phyloP scores from a whole-genome alignment of 192 early-diverging fungal genomes.

The Lobulomyces angularis region DNA sequence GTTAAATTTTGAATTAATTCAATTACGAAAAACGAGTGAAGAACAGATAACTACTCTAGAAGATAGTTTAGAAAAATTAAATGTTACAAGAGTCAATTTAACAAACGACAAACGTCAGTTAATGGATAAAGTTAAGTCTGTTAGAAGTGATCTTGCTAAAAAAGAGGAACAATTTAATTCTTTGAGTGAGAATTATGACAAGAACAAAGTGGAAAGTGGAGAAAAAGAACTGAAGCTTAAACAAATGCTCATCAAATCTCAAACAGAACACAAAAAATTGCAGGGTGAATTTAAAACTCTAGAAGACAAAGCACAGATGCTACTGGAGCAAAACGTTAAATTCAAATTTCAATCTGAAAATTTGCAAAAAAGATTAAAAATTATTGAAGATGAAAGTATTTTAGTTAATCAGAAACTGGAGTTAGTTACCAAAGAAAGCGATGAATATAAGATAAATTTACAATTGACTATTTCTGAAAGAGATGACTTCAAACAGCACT shows the following conservation, averaged over 20 bases:
- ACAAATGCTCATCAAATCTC: conserved; percentile 6
- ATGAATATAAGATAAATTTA: neutral
- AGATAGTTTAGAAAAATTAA: conserved; percentile 36
- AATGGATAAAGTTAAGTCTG: conserved; percentile 28
- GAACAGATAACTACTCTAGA: conserved; percentile 25
- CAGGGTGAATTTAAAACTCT: conserved; percentile 16
- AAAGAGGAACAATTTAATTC: conserved; percentile 29
- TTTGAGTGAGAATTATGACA: conserved; percentile 11
- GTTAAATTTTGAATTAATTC: conserved; percentile 31
- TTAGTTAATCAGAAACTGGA: neutral
- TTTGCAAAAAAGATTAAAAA: neutral
- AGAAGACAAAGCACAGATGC: conserved; percentile 13
- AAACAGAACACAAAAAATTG: conserved; percentile 12
- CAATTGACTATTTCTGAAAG: conserved; percentile 8
- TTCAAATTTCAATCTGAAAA: conserved; percentile 12
- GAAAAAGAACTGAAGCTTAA: conserved; percentile 5
- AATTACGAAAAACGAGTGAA: conserved; percentile 27
- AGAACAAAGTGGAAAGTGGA: conserved; percentile 9
- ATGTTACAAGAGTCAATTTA: conserved; percentile 21
- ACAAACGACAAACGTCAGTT: conserved; percentile 35
- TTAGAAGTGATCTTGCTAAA: conserved; percentile 21
- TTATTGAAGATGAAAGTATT: neutral
- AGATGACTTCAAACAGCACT: conserved; percentile 22
- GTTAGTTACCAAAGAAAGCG: neutral
- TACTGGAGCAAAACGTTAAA: conserved; percentile 16